Evolutionary conservation across 164 flowering plant genomes (phyloP).

Genomic region (Euptelea pleiosperma): DNA sequence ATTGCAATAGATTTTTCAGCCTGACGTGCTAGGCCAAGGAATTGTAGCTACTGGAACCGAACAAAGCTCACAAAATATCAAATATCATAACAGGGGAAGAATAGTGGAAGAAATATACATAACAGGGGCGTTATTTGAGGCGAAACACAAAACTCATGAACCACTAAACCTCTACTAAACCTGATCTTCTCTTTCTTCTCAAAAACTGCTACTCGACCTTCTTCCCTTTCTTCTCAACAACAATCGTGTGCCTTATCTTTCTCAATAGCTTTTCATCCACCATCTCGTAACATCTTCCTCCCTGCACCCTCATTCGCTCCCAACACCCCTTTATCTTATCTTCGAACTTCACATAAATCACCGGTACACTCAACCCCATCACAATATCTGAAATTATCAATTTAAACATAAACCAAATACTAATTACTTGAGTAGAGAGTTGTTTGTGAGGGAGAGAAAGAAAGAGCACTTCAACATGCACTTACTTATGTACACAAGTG

Average conservation of each 20-base stretch:
- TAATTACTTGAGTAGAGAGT: too few species aligned
- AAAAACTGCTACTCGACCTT: conserved; percentile 22
- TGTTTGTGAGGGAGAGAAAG: too few species aligned
- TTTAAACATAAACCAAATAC: too few species aligned
- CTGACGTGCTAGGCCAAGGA: too few species aligned
- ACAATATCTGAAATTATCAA: conserved; percentile 31
- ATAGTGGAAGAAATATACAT: too few species aligned
- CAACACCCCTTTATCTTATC: conserved; percentile 28
- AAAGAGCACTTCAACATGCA: too few species aligned
- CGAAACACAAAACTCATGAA: too few species aligned
- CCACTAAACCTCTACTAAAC: neutral
- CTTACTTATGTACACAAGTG: conserved; percentile 43
- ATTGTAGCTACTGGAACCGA: too few species aligned
- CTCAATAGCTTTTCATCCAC: conserved; percentile 36
- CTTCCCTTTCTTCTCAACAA: conserved; percentile 18
- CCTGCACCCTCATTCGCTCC: conserved; percentile 22
- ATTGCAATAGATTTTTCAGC: too few species aligned
- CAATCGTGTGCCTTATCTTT: conserved; percentile 30
- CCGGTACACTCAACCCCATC: conserved; percentile 42
- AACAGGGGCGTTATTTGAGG: too few species aligned
- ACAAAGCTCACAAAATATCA: too few species aligned
- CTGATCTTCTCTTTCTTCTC: conserved; percentile 10
- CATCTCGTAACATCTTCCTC: conserved; percentile 18
- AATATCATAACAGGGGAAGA: too few species aligned
- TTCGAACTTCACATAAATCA: conserved; percentile 37